Evolutionary conservation across 2,329 filamentous ascomycete genomes (phyloP), one percentile per base, ranked within the genome.

Genomic region (Zelopaecilomyces penicillatus): DNA sequence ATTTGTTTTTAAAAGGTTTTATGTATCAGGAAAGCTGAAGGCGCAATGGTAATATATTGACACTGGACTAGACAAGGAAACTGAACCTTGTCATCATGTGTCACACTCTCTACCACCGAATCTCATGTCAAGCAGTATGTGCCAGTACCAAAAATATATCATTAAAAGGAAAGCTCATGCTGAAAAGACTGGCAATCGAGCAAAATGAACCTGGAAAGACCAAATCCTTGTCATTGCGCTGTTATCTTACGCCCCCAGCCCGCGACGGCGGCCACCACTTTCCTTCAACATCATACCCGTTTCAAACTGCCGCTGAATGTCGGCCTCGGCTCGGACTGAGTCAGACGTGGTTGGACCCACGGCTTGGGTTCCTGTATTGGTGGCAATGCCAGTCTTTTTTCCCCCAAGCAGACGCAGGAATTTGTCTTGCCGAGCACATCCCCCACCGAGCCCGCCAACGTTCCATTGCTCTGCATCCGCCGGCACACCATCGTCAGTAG

Each of bases 241-340:
- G 37, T 31, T 37, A 26, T 29, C 27, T 30, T 62, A 75, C 29
- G 74, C 75, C 19, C 76, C 76, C 8, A 80, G 65, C 3, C 76
- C 76, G 39, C 66, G 70, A 47, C 68, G 68, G 55, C 72, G 70
- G 32, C 67, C 67, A 28, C 68, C 67, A 19, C 63, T 65, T 37
- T 76, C 75, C 63, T 80, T 80, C 64, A 73, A 70, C 54, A 67
- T 69, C 60, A 80, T 76, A 29, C 77, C 76, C 7, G 63, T 62
- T 48, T 78, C 70, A 48, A 75, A 81, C 53, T 81, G 77, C 47
- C 67, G 68, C 59, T 78, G 74, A 26, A 81, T 68, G 37, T 78
- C 74, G 29, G 67, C 65, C 50, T 76, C 70, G 30, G 72, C 68
- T 51, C 67, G 65, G 45, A 54, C 63, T 33, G 58, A 66, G 50